Evolutionary conservation across 352 stramenopile genomes (phyloP), one percentile per base, ranked within the genome.

Genomic region (Phytopythium helicoides): DNA sequence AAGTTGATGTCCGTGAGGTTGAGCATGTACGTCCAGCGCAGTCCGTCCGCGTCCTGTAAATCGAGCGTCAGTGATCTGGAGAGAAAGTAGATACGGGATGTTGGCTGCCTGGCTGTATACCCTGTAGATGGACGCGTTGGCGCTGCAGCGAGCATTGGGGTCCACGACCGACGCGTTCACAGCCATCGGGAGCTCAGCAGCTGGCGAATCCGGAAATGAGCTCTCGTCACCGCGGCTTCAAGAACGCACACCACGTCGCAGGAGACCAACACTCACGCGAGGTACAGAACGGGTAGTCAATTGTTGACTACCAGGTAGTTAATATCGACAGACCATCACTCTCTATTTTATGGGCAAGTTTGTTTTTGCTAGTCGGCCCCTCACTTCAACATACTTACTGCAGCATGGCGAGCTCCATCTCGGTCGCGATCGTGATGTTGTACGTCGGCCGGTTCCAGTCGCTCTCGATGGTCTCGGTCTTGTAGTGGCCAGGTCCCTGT

Each of bases 361-460:
- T 49, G 44, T 21, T 18, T 19, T 38, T 49, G 44, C n/a, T n/a
- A n/a, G n/a, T n/a, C n/a, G n/a, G n/a, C n/a, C n/a, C n/a, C n/a
- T n/a, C 22, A 19, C 21, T 5, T 14, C 1, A 33, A 26, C 22
- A 4, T 33, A 33, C 28, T 53, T 55, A 69, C 37, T 70, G 69
- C 35, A 87, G 54, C 67, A 87, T 87, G 37, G 79, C 79, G 3
- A 87, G 52, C 47, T 92, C 80, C 82, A 92, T 92, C 49, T 92
- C 79, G 3, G 82, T 92, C 19, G 82, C 82, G 56, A 92, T 92
- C 14, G 79, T 86, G 58, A 92, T 89, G 67, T 92, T 92, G 65
- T 90, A 86, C 9, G 82, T 92, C n/a, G 82, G 82, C n/a, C 78
- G 77, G 53, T 92, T 90, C 82, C 82, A 92, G 52, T 88, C 77